These are phyloP conservation scores for Potentilla sterilis DNA, from an alignment of 306 rosid genomes.

Conservation along the genomic window DNA sequence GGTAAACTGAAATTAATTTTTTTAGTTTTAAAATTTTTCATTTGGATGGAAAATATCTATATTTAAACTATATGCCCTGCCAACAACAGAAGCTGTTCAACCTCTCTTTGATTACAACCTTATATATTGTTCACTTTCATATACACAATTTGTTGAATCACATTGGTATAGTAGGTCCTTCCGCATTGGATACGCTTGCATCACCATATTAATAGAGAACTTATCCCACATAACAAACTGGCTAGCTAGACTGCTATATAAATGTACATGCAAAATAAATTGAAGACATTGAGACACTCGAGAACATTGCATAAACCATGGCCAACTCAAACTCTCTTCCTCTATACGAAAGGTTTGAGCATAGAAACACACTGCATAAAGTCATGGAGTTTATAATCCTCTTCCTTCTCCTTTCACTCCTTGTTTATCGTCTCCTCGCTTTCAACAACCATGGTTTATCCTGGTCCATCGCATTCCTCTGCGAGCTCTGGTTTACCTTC, in stretches of 20 bases:
- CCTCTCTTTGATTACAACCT: neutral
- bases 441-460: conserved; percentile 10
- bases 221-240: neutral
- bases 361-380: conserved; percentile 6
- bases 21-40: neutral
- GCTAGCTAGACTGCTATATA: neutral
- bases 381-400: conserved; percentile 17
- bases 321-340: conserved; percentile 8
- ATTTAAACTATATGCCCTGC: neutral
- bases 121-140: neutral
- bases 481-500: conserved; percentile 32
- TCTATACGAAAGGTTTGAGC: conserved; percentile 8
- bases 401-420: conserved; percentile 28
- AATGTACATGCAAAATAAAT: neutral
- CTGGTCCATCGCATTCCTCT: conserved; percentile 27
- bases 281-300: neutral
- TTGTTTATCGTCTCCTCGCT: conserved; percentile 23
- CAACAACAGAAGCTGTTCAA: neutral
- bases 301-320: neutral
- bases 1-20: too few relatives aligned
- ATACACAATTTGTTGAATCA: too few relatives aligned
- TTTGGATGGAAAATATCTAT: too few relatives aligned
- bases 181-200: neutral
- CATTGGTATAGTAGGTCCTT: neutral
- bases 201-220: conserved; percentile 1